These are phyloP conservation scores for Canavalia gladiata DNA, from an alignment of 306 rosid species.

Conservation along the genomic window DNA sequence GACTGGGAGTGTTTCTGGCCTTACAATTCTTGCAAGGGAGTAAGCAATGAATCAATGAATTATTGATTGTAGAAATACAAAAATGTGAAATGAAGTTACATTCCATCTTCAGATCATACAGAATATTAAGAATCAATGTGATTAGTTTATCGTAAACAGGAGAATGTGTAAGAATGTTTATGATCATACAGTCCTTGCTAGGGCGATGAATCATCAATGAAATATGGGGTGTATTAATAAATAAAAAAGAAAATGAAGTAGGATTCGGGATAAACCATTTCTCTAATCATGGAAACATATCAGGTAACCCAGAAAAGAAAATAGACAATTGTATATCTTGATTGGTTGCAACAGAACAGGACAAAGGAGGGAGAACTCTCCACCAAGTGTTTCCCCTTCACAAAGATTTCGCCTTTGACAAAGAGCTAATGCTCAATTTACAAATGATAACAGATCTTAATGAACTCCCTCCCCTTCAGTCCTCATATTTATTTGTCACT, in stretches of 20 bases:
- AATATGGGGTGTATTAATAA: background rate
- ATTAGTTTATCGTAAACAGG: background rate
- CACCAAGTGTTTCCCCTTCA: background rate
- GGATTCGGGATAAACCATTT: conserved; percentile 41
- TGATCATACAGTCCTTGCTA: background rate
- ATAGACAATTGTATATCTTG: background rate
- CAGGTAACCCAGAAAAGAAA: conserved; percentile 41
- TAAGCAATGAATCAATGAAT: background rate
- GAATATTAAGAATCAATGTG: background rate
- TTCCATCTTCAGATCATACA: background rate
- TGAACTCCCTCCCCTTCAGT: background rate
- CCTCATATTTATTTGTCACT: background rate
- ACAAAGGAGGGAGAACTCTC: background rate
- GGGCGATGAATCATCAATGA: background rate
- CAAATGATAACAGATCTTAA: conserved; percentile 12
- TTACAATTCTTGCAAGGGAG: background rate
- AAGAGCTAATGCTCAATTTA: background rate
- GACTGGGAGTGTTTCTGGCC: background rate
- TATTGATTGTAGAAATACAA: background rate
- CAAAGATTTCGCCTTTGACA: background rate
- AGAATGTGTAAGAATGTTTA: background rate
- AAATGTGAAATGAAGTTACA: too few relatives aligned
- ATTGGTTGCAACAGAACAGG: background rate
- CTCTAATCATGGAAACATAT: conserved; percentile 47
- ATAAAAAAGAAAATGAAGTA: background rate